phyloP scores from a whole-genome alignment of 139 green algal species.

The Haematococcus sp. region DNA sequence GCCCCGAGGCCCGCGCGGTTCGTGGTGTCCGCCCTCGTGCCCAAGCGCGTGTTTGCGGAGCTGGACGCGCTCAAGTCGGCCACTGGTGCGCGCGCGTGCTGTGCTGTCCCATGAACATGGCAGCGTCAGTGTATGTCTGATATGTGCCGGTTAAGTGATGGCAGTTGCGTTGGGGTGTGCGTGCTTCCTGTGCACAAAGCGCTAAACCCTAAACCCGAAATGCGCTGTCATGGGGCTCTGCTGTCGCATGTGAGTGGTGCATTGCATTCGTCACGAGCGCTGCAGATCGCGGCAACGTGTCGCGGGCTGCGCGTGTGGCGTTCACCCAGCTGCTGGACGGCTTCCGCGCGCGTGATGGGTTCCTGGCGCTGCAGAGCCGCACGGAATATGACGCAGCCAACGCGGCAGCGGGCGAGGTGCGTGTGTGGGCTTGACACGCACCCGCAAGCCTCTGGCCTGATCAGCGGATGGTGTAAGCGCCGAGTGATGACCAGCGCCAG shows the following conservation, averaged over 20 bases:
- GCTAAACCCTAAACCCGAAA: too few relatives aligned
- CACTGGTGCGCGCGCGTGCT: background rate
- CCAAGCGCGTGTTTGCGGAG: conserved; percentile 2
- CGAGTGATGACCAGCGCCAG: too few relatives aligned
- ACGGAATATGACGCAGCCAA: background rate
- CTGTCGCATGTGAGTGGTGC: too few relatives aligned
- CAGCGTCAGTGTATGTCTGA: too few relatives aligned
- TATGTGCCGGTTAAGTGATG: too few relatives aligned
- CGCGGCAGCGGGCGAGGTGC: background rate
- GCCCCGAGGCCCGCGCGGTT: background rate
- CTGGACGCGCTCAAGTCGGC: conserved; percentile 5
- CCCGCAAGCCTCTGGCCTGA: too few relatives aligned
- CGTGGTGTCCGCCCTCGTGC: conserved; percentile 5
- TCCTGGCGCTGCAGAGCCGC: conserved; percentile 1
- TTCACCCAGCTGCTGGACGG: conserved; percentile 4
- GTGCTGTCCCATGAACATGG: too few relatives aligned
- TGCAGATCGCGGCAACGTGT: conserved; percentile 5
- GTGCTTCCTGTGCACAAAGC: too few relatives aligned
- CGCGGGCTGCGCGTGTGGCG: background rate
- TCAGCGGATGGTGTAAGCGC: too few relatives aligned
- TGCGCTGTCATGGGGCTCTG: too few relatives aligned
- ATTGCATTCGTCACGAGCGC: background rate
- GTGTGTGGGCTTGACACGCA: background rate
- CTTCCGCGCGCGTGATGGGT: background rate
- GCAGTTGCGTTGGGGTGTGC: too few relatives aligned